Evolutionary conservation across 2,329 filamentous ascomycete genomes (phyloP).

Genomic region (Neofusicoccum kwambonambiense): DNA sequence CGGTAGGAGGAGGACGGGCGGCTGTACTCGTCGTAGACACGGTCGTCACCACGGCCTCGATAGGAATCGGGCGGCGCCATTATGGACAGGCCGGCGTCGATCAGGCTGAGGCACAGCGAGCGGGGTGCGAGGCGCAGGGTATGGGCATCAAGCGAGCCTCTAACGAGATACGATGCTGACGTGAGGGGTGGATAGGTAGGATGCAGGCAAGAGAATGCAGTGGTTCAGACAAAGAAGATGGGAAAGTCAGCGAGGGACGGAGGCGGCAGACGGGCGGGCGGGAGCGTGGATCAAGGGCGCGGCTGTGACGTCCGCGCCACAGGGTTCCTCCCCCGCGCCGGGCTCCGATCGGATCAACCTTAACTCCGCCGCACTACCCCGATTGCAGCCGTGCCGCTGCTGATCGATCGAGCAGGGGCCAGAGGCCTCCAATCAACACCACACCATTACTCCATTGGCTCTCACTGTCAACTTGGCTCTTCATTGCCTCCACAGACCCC

Average conservation of each 20-base stretch:
- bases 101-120: not conserved
- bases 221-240: not conserved
- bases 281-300: not conserved
- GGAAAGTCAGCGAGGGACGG: not conserved
- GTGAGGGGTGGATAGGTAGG: not conserved
- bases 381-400: not conserved
- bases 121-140: not conserved
- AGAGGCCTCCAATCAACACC: not conserved
- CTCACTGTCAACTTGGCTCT: not conserved
- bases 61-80: not conserved
- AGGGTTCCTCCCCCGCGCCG: conserved; percentile 3
- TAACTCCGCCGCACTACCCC: not conserved
- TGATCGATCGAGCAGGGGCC: conserved; percentile 9
- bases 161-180: no score
- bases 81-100: conserved; percentile 3
- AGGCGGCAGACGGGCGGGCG: not conserved
- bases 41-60: conserved; percentile 1
- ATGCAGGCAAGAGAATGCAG: not conserved
- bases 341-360: conserved; percentile 6
- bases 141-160: no score
- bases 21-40: not conserved
- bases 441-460: not conserved
- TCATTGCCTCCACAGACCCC: not conserved
- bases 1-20: not conserved
- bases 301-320: not conserved